Conservation (phyloP, 2,329 filamentous ascomycete species). For the Alternaria hordeiaustralica region DNA sequence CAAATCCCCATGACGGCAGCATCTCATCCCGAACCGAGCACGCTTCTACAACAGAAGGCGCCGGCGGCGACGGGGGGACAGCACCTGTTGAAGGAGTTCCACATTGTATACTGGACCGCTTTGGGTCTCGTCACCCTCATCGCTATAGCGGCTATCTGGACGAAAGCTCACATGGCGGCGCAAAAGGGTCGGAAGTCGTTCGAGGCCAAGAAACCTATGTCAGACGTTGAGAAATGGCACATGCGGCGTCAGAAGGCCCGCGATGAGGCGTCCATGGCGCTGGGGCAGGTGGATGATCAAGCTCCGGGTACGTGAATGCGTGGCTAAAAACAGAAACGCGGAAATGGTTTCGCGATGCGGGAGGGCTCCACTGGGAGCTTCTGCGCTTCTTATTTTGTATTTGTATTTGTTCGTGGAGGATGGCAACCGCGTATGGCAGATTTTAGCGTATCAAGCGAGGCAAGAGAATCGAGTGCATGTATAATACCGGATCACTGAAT, state of each 20-base stretch:
- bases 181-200: background rate
- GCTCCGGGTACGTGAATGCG: background rate
- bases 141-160: background rate
- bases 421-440: background rate
- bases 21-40: background rate
- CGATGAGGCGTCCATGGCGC: background rate
- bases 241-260: background rate
- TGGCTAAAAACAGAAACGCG: background rate
- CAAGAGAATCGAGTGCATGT: background rate
- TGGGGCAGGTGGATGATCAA: background rate
- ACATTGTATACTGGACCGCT: background rate
- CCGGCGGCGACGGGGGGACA: background rate
- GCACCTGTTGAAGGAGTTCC: background rate
- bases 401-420: background rate
- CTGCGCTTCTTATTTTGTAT: background rate
- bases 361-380: background rate
- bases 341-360: background rate
- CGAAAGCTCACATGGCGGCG: slow-evolving; percentile 1
- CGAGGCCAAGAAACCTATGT: background rate
- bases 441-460: background rate
- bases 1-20: background rate
- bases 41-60: background rate
- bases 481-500: background rate
- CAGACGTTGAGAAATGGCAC: slow-evolving; percentile 6
- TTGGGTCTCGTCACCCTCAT: background rate